Conservation (phyloP, 2,329 filamentous ascomycete genomes). For the Ophiobolus disseminans region DNA sequence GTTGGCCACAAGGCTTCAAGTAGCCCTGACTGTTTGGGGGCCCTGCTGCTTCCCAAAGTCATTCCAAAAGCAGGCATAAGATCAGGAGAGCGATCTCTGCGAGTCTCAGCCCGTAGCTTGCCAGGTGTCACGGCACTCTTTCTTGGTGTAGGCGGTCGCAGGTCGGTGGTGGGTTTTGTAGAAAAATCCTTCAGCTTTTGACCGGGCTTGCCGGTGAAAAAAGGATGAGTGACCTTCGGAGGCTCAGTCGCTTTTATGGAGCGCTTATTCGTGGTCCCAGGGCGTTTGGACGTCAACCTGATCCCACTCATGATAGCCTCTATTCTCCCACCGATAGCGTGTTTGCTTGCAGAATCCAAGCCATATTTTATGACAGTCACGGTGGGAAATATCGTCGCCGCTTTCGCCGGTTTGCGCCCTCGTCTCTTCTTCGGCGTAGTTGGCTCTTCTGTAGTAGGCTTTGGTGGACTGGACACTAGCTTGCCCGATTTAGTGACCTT, state of each 20-base stretch:
- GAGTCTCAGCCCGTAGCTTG: constrained; percentile 51
- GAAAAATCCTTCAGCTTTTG: constrained; percentile 28
- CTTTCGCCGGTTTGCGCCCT: constrained; percentile 28
- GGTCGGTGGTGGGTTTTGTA: constrained; percentile 16
- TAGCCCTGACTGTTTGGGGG: constrained; percentile 69
- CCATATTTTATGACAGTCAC: constrained; percentile 69
- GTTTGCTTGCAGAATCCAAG: constrained; percentile 53
- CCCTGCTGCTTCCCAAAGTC: constrained; percentile 26
- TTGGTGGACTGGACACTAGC: constrained; percentile 52
- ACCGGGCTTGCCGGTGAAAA: constrained; percentile 67
- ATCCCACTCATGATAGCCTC: constrained; percentile 63
- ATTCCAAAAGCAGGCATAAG: constrained; percentile 28
- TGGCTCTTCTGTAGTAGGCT: constrained; percentile 20
- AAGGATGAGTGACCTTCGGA: constrained; percentile 68
- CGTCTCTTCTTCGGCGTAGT: constrained; percentile 56
- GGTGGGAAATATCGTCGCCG: constrained; percentile 38
- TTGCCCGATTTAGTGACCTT: constrained; percentile 55
- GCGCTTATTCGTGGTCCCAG: constrained; percentile 27
- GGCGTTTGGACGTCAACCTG: constrained; percentile 24
- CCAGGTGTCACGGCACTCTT: constrained; percentile 56
- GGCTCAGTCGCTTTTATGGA: constrained; percentile 40
- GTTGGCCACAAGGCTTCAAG: constrained; percentile 75
- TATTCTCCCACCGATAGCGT: constrained; percentile 66
- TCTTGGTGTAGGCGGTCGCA: constrained; percentile 25
- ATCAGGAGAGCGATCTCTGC: constrained; percentile 23